These are phyloP conservation scores for Glonium stellatum DNA, from an alignment of 495 filamentous ascomycete genomes.

Conservation along the genomic window DNA sequence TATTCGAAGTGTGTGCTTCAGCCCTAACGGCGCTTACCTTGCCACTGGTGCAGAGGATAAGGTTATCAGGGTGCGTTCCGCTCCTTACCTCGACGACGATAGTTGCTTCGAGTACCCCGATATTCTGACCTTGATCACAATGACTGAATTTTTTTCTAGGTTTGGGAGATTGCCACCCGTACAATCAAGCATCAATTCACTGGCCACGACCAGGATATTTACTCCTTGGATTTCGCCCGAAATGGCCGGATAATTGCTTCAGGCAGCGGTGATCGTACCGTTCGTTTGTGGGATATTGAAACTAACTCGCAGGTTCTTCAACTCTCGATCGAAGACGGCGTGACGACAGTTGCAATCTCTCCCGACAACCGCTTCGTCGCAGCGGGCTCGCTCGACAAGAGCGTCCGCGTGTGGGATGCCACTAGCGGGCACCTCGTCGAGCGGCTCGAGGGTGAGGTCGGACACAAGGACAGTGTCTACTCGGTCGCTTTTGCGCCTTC, in stretches of 20 bases:
- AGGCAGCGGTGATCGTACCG: constrained; percentile 39
- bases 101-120: background rate
- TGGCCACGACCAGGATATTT: constrained; percentile 43
- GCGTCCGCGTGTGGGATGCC: constrained; percentile 40
- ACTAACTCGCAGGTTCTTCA: constrained; percentile 30
- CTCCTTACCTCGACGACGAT: background rate
- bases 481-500: constrained; percentile 37
- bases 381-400: constrained; percentile 40
- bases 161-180: constrained; percentile 38
- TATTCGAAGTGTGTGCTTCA: constrained; percentile 42
- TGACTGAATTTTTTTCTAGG: constrained; percentile 21
- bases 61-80: constrained; percentile 36
- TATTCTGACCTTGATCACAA: too few relatives aligned
- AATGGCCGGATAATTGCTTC: constrained; percentile 40
- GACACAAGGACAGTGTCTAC: constrained; percentile 41
- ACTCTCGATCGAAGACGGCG: constrained; percentile 39
- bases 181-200: constrained; percentile 36
- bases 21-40: constrained; percentile 38
- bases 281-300: constrained; percentile 40
- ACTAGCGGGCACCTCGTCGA: constrained; percentile 32
- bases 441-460: constrained; percentile 38
- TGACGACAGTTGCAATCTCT: constrained; percentile 42
- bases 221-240: constrained; percentile 38
- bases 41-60: constrained; percentile 43
- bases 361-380: constrained; percentile 40